Percentiles rank a stretch among this genome's conserved stretches.
phyloP scores from a whole-genome alignment of 768 basidiomycete genomes.

The Royoungia palumana region DNA sequence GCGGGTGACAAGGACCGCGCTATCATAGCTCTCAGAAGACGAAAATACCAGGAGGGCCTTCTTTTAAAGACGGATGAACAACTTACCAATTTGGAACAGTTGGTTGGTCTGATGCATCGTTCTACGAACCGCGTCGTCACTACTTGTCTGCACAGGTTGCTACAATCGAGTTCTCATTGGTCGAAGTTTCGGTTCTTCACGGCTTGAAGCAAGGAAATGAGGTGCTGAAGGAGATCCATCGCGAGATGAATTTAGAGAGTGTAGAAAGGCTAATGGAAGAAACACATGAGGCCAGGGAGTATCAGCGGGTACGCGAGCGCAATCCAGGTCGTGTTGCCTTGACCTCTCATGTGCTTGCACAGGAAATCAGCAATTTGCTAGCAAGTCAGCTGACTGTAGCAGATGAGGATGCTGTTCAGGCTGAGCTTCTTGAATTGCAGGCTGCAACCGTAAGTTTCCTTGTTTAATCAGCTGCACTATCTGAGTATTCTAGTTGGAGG shows the following conservation, averaged over 20 bases:
- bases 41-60: constrained; percentile 92
- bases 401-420: constrained; percentile 92
- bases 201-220: constrained; percentile 92
- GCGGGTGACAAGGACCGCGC: constrained; percentile 86
- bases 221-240: constrained; percentile 90
- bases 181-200: constrained; percentile 89
- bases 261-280: constrained; percentile 95
- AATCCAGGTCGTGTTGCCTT: background rate
- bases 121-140: background rate
- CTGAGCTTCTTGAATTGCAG: constrained; percentile 72
- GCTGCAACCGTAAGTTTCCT: constrained; percentile 49
- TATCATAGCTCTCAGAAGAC: constrained; percentile 77
- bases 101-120: constrained; percentile 48
- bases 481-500: constrained; percentile 27
- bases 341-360: constrained; percentile 1
- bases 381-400: constrained; percentile 77
- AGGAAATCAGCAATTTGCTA: constrained; percentile 93
- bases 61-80: constrained; percentile 87
- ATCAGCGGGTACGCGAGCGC: constrained; percentile 65
- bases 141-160: constrained; percentile 62
- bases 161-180: constrained; percentile 92
- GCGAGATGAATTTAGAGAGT: constrained; percentile 85
- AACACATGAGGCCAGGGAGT: constrained; percentile 88
- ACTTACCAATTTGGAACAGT: constrained; percentile 81
- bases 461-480: background rate